Evolutionary conservation across 1,139 yeast species (phyloP).

Genomic region (Blastobotrys capitulatus): DNA sequence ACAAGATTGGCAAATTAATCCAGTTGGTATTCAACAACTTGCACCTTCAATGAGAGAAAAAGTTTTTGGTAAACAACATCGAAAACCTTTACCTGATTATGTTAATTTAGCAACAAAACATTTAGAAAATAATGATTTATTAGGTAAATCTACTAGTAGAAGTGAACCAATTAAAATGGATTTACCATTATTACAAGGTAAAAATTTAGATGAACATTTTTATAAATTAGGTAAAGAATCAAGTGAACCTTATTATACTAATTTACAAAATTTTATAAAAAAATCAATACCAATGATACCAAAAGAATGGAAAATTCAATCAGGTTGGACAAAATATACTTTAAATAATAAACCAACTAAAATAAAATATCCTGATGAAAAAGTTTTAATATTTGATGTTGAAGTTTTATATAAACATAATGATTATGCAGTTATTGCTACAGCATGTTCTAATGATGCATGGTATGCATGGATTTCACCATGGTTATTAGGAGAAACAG

Average conservation of each 20-base stretch:
- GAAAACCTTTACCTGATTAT: constrained; percentile 32
- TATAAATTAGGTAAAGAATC: constrained; percentile 54
- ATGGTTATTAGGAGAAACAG: constrained; percentile 53
- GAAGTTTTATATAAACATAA: constrained; percentile 78
- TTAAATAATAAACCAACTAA: constrained; percentile 32
- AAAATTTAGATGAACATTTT: constrained; percentile 78
- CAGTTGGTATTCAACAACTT: constrained; percentile 42
- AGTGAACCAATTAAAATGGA: constrained; percentile 56
- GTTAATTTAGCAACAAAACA: constrained; percentile 58
- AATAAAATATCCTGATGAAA: constrained; percentile 68
- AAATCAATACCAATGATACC: constrained; percentile 46
- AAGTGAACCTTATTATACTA: constrained; percentile 55
- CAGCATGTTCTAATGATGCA: constrained; percentile 70
- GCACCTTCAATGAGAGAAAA: constrained; percentile 23
- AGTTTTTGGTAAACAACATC: constrained; percentile 25
- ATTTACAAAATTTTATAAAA: constrained; percentile 40
- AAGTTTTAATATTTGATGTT: constrained; percentile 76
- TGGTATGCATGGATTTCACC: constrained; percentile 99
- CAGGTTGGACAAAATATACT: constrained; percentile 85
- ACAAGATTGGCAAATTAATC: constrained; percentile 41
- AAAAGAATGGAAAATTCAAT: constrained; percentile 24
- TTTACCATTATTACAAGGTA: constrained; percentile 68
- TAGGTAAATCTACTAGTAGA: constrained; percentile 72
- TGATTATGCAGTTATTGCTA: constrained; percentile 72
- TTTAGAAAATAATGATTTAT: constrained; percentile 55